A percentile compares a stretch with the other conserved stretches of the same genome.
Conservation (phyloP, 2,329 filamentous ascomycete species). For the Colletotrichum gigasporum region DNA sequence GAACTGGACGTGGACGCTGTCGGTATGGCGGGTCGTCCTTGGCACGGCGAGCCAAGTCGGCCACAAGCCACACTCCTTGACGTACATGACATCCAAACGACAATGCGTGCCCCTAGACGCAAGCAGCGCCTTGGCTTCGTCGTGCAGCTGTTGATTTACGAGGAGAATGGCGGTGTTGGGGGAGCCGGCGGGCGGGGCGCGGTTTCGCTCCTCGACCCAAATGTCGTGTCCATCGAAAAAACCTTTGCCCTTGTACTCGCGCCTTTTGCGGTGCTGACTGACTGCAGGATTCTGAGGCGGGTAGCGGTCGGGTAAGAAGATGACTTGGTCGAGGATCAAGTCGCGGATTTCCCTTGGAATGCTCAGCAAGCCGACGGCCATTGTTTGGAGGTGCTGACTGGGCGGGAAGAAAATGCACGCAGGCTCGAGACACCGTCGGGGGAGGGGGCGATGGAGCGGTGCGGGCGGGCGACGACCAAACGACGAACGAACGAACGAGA, state of each 20-base stretch:
- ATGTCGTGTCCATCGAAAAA: constrained; percentile 33
- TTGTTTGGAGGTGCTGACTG: not conserved
- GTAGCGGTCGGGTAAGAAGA: constrained; percentile 27
- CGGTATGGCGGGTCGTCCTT: constrained; percentile 25
- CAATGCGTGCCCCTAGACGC: constrained; percentile 24
- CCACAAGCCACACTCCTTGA: constrained; percentile 34
- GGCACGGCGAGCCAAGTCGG: constrained; percentile 34
- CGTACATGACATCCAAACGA: constrained; percentile 34
- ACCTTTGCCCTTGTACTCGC: constrained; percentile 30
- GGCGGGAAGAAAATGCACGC: not conserved
- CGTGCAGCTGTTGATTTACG: constrained; percentile 32
- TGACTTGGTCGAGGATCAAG: constrained; percentile 29
- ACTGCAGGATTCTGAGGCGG: constrained; percentile 17
- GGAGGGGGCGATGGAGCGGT: not conserved
- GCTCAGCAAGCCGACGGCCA: constrained; percentile 27
- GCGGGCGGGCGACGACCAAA: not conserved
- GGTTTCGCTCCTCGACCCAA: constrained; percentile 23
- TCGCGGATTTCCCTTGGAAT: constrained; percentile 33
- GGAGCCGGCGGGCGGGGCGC: constrained; percentile 19
- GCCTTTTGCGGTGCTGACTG: constrained; percentile 30
- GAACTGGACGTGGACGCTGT: constrained; percentile 30
- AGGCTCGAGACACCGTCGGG: not conserved
- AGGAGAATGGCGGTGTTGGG: constrained; percentile 29
- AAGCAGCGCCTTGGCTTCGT: constrained; percentile 27
- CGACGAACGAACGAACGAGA: not conserved